Conservation (phyloP, 768 basidiomycete species). For the Lentinula aciculospora region DNA sequence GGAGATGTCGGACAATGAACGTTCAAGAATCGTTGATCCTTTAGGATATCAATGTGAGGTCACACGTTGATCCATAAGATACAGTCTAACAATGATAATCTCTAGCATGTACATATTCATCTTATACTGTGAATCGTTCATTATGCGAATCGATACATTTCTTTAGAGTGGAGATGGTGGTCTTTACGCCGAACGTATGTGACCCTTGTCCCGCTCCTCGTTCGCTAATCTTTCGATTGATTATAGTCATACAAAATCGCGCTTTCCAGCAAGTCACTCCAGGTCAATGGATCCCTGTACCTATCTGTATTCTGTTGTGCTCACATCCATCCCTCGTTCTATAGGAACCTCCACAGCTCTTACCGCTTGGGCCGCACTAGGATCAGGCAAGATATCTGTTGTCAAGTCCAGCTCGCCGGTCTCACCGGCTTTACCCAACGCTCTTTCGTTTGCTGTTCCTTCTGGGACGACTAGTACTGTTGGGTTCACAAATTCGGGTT, state of each 20-base stretch:
- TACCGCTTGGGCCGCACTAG: slow-evolving; percentile 44
- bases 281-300: no score
- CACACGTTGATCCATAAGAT: neutral
- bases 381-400: slow-evolving; percentile 41
- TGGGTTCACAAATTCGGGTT: slow-evolving; percentile 57
- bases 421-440: slow-evolving; percentile 57
- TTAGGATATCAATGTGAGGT: slow-evolving; percentile 59
- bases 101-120: slow-evolving; percentile 29
- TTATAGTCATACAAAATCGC: slow-evolving; percentile 58
- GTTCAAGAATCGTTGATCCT: neutral
- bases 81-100: neutral
- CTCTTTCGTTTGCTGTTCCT: slow-evolving; percentile 47
- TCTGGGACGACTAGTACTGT: slow-evolving; percentile 29
- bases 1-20: neutral
- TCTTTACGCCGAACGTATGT: slow-evolving; percentile 52
- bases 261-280: slow-evolving; percentile 63
- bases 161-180: slow-evolving; percentile 62
- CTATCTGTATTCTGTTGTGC: no score
- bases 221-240: neutral
- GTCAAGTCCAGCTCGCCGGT: slow-evolving; percentile 45
- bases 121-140: neutral
- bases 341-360: slow-evolving; percentile 44
- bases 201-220: neutral
- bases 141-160: neutral
- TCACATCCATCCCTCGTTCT: no score